A percentile compares a stretch with the other conserved stretches of the same genome.
Conservation (phyloP, 2,329 filamentous ascomycete species). For the Elsinoe ampelina region DNA sequence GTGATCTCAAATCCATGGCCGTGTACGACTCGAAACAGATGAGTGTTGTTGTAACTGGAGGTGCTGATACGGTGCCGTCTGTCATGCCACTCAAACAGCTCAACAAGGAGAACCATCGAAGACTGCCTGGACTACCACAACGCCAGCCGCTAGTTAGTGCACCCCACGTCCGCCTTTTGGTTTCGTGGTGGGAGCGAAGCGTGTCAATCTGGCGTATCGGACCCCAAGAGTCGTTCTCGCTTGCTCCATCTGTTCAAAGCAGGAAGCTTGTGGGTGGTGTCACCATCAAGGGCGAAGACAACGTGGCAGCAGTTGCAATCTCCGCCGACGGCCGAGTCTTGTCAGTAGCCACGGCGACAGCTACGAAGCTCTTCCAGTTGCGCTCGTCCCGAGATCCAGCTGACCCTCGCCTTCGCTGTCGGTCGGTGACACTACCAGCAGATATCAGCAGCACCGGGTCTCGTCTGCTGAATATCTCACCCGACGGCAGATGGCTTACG, state of each 20-base stretch:
- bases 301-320: slow-evolving; percentile 66
- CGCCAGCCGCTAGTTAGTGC: slow-evolving; percentile 64
- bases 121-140: slow-evolving; percentile 77
- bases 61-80: slow-evolving; percentile 75
- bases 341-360: slow-evolving; percentile 63
- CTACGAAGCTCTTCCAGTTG: slow-evolving; percentile 70
- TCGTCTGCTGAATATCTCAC: slow-evolving; percentile 58
- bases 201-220: slow-evolving; percentile 69
- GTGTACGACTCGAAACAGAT: slow-evolving; percentile 75
- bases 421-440: slow-evolving; percentile 57
- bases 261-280: slow-evolving; percentile 34
- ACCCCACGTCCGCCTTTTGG: slow-evolving; percentile 61
- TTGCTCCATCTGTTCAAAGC: slow-evolving; percentile 29
- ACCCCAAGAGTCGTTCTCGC: slow-evolving; percentile 25
- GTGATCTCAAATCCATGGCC: slow-evolving; percentile 92
- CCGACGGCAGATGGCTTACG: slow-evolving; percentile 60
- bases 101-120: slow-evolving; percentile 70
- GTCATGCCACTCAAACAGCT: slow-evolving; percentile 71
- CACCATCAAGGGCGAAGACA: slow-evolving; percentile 56
- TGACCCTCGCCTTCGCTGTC: slow-evolving; percentile 49
- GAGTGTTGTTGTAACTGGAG: slow-evolving; percentile 85
- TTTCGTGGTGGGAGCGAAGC: slow-evolving; percentile 88
- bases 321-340: slow-evolving; percentile 64
- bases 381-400: slow-evolving; percentile 30
- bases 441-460: slow-evolving; percentile 54